phyloP scores from a whole-genome alignment of 805 yeast genomes.

The Candida sonorensis region DNA sequence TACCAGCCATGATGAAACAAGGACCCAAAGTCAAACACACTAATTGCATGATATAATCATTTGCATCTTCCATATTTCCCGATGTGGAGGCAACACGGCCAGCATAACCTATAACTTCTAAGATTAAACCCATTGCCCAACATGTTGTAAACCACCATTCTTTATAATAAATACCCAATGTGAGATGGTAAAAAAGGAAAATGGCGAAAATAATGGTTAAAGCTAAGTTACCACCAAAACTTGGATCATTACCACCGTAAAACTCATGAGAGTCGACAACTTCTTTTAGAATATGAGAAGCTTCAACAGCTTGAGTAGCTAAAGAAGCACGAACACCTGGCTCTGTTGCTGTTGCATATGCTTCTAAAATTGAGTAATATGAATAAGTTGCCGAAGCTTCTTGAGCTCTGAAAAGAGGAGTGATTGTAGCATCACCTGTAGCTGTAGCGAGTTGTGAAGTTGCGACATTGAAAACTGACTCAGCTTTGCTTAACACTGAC shows the following conservation, averaged over 20 bases:
- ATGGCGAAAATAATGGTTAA: constrained; percentile 47
- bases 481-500: constrained; percentile 8
- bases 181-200: constrained; percentile 32
- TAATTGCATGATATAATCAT: constrained; percentile 51
- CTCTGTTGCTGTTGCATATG: constrained; percentile 1
- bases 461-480: constrained; percentile 7
- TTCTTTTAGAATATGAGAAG: constrained; percentile 17
- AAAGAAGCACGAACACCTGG: not conserved
- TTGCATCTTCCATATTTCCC: constrained; percentile 19
- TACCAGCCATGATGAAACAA: constrained; percentile 70
- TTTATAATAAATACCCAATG: constrained; percentile 33
- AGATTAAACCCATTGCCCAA: constrained; percentile 44
- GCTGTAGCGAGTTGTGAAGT: constrained; percentile 12
- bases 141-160: constrained; percentile 59
- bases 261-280: constrained; percentile 14
- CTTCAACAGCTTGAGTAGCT: constrained; percentile 5
- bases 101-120: constrained; percentile 60
- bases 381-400: constrained; percentile 7
- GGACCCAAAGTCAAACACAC: constrained; percentile 66
- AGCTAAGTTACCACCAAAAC: constrained; percentile 45
- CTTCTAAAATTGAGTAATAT: not conserved
- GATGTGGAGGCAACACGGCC: constrained; percentile 43
- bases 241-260: constrained; percentile 38
- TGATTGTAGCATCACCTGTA: constrained; percentile 4
- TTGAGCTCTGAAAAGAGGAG: constrained; percentile 4